Evolutionary conservation across 1,139 yeast genomes (phyloP), one percentile per base, ranked within the genome.

Genomic region (Suhomyces taliae): DNA sequence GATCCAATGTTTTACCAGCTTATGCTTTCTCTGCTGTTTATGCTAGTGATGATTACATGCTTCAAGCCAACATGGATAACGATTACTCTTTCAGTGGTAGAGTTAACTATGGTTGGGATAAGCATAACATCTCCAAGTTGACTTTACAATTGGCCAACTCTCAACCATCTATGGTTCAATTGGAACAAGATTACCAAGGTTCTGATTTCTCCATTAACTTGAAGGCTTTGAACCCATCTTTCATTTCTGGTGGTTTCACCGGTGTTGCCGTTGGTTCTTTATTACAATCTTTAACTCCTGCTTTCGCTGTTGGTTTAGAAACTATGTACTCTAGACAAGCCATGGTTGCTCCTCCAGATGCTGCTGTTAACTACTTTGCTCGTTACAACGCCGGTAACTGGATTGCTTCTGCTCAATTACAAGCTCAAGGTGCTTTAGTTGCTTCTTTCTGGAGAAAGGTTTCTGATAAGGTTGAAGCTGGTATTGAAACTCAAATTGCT

Each of bases 381-480:
- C 90, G 98, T 72, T 93, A 90, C 72, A 87, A 85, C 57, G 82
- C 88, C 47, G 85, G 85, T 45, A 80, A 84, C 69, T 93, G 97
- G 98, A 86, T 91, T 60, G 95, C 96, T 43, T 81, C 97, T 46
- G 97, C 96, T 53, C 97, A 90, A 77, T 68, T 90, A 56, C 96
- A 90, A 69, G 97, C 95, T 48, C 93, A 88, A 69, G 99, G 99
- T 66, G 83, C 95, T 36, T 66, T 90, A 46, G 78, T 86, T 55
- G 93, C 95, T 43, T 86, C 97, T 29, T 91, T 89, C 83, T 91
- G 96, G 95, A 87, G 96, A 77, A 87, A 81, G 67, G 90, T 91
- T 58, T 80, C 95, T 50, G 91, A 89, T 61, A 87, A 87, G 66
- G 96, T 93, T 53, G 98, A 93, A 75, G 98, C 97, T 50, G 99